Conservation (phyloP, 1,284 basidiomycete species). For the Cutaneotrichosporon sp. region DNA sequence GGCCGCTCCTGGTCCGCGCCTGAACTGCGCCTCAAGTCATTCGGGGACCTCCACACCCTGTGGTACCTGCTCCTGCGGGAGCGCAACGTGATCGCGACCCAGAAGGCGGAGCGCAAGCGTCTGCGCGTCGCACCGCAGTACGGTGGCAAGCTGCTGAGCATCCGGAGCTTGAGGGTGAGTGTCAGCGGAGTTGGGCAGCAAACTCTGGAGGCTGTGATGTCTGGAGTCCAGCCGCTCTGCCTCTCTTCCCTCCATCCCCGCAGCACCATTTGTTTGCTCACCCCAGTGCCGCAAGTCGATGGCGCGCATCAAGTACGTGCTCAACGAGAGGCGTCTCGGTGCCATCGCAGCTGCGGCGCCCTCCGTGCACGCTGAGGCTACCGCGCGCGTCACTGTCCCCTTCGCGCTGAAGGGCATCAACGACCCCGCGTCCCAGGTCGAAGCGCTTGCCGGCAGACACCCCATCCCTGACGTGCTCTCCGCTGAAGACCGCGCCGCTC, state of each 20-base stretch:
- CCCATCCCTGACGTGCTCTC: constrained; percentile 11
- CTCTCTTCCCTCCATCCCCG: not conserved
- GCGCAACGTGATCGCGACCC: constrained; percentile 83
- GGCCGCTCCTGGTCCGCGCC: constrained; percentile 80
- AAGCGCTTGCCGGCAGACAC: constrained; percentile 15
- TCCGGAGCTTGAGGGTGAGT: constrained; percentile 44
- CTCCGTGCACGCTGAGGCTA: not conserved
- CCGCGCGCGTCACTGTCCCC: constrained; percentile 8
- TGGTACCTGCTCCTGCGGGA: constrained; percentile 89
- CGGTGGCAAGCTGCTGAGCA: constrained; percentile 40
- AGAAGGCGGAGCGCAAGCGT: constrained; percentile 70
- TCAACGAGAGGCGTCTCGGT: constrained; percentile 86
- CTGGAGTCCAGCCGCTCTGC: not conserved
- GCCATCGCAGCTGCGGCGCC: constrained; percentile 60
- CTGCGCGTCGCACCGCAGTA: constrained; percentile 55
- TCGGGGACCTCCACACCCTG: constrained; percentile 84
- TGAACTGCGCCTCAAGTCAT: constrained; percentile 83
- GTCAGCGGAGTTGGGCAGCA: not conserved
- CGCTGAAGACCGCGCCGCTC: constrained; percentile 6
- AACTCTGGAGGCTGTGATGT: not conserved
- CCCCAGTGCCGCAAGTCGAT: constrained; percentile 87
- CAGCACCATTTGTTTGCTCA: not conserved
- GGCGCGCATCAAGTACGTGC: constrained; percentile 89
- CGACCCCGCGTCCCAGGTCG: constrained; percentile 17
- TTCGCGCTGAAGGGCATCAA: constrained; percentile 13